Evolutionary conservation across 768 basidiomycete species (phyloP), one percentile per base, ranked within the genome.

Genomic region (Termitomyces sp.): DNA sequence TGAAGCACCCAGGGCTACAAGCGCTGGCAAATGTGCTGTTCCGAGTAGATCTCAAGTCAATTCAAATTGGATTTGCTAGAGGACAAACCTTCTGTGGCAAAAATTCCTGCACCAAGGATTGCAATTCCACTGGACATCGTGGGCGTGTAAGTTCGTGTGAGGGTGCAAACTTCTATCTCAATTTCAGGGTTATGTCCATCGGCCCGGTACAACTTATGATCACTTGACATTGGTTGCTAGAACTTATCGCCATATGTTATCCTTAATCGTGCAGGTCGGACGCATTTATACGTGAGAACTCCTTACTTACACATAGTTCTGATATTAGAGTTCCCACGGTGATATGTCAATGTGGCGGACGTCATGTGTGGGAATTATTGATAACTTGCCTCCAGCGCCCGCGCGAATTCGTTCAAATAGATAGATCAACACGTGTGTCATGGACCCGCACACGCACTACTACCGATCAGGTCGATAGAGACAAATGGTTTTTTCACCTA

Each of bases 71-170:
- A 18, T 24, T 11, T 38, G 47, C 13, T n/a, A 9, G 36, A 43
- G 43, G 51, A 22, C 80, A 48, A 64, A 87, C 88, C 88, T 77
- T 87, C 83, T 63, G 77, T 85, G 54, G 86, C 87, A 62, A 91
- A 91, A 57, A 92, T 79, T 22, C 92, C 91, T 50, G 88, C 84
- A 59, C 91, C 91, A 46, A 94, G 81, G 64, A 94, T 81, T 26
- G 92, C 92, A 56, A 90, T 72, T 30, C 86, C 85, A 58, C 70
- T 59, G 50, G 64, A 64, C 63, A 64, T 68, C n/a, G 46, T 40
- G 24, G 41, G 78, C 70, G 36, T 79, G 80, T 11, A 36, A 58
- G 54, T 62, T 45, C 40, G 26, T 53, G 50, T 52, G 20, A 36
- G 40, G 26, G 44, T 16, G 14, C 10, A 47, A 43, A 41, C 28